Percentiles rank a stretch among this genome's conserved stretches.
These are phyloP conservation scores for Fomitopsis betulina DNA, from an alignment of 1,284 basidiomycete genomes.

Conservation along the genomic window DNA sequence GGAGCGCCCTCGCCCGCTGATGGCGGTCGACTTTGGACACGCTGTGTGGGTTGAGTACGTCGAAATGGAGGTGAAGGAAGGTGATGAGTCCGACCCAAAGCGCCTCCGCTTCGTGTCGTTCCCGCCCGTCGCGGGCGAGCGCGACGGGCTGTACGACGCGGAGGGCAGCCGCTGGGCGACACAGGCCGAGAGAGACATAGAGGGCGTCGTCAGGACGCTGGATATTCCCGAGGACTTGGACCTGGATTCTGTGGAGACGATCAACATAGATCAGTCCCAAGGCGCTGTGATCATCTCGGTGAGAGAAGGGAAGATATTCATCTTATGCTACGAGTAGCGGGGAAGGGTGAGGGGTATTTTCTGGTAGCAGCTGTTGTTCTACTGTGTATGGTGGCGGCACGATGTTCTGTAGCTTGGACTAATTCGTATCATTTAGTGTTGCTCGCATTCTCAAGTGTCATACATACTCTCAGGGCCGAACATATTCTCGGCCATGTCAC, in stretches of 20 bases:
- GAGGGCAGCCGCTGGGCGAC: conserved; percentile 12
- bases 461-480: background rate
- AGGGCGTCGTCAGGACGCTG: conserved; percentile 53
- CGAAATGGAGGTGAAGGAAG: conserved; percentile 26
- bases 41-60: conserved; percentile 69
- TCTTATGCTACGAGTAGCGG: conserved; percentile 58
- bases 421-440: background rate
- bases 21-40: conserved; percentile 76
- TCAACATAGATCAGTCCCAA: conserved; percentile 73
- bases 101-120: conserved; percentile 65
- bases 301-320: conserved; percentile 64
- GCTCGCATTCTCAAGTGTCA: background rate
- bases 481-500: background rate
- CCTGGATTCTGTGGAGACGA: conserved; percentile 61
- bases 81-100: conserved; percentile 32
- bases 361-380: background rate
- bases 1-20: conserved; percentile 58
- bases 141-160: conserved; percentile 10
- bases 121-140: conserved; percentile 40
- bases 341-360: background rate
- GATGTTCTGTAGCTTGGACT: background rate
- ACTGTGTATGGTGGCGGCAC: background rate
- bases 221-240: conserved; percentile 61
- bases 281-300: conserved; percentile 69
- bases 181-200: conserved; percentile 37